phyloP scores from a whole-genome alignment of 2,329 filamentous ascomycete genomes.

The Pseudopithomyces chartarum region DNA sequence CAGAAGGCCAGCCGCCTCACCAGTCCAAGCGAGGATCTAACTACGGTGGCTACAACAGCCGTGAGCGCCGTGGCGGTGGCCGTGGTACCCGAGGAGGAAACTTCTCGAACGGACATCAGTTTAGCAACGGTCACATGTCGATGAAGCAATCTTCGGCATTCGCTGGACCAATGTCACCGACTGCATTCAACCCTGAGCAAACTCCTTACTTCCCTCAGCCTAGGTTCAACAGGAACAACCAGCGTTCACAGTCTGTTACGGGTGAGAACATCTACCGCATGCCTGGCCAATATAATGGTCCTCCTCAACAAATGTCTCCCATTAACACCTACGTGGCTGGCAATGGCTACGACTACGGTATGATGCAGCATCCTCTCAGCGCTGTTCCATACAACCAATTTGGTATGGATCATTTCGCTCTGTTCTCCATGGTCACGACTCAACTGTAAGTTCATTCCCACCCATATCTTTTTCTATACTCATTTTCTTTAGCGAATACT shows the following conservation, averaged over 20 bases:
- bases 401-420: slow-evolving; percentile 61
- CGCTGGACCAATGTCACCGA: slow-evolving; percentile 43
- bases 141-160: slow-evolving; percentile 39
- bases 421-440: slow-evolving; percentile 63
- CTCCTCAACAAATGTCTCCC: slow-evolving; percentile 46
- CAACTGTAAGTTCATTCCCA: slow-evolving; percentile 56
- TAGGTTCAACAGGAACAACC: slow-evolving; percentile 52
- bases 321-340: slow-evolving; percentile 57
- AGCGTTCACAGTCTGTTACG: slow-evolving; percentile 67
- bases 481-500: slow-evolving; percentile 73
- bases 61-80: slow-evolving; percentile 55
- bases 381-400: slow-evolving; percentile 64
- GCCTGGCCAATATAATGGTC: slow-evolving; percentile 38
- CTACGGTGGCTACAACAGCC: slow-evolving; percentile 41
- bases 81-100: slow-evolving; percentile 51
- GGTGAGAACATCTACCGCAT: slow-evolving; percentile 57
- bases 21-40: slow-evolving; percentile 28
- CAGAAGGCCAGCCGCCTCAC: slow-evolving; percentile 36
- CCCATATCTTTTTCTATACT: not conserved
- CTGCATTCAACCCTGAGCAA: slow-evolving; percentile 43
- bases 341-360: slow-evolving; percentile 61
- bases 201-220: slow-evolving; percentile 36
- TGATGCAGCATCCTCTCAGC: slow-evolving; percentile 59
- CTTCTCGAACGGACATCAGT: slow-evolving; percentile 43
- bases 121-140: slow-evolving; percentile 47